Percentiles rank a stretch among this genome's conserved stretches.
phyloP scores from a whole-genome alignment of 345 rosid species.

The Citrus cavaleriei region DNA sequence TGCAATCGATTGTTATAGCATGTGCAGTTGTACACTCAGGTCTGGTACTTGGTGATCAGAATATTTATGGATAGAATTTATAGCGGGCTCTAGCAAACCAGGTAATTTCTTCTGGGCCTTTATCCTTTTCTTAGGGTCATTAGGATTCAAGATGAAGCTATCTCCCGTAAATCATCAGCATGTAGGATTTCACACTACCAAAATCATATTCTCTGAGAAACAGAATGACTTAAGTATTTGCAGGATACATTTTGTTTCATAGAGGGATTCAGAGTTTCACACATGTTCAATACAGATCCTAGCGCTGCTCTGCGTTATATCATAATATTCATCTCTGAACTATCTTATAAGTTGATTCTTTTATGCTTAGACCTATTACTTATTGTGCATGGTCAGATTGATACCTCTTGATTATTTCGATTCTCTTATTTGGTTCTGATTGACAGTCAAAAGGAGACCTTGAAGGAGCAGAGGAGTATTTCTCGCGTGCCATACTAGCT shows the following conservation, averaged over 20 bases:
- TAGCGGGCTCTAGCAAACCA: no score
- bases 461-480: slow-evolving; percentile 38
- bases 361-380: no score
- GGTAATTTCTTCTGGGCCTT: no score
- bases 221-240: neutral
- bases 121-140: no score
- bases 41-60: neutral
- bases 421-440: neutral
- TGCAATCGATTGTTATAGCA: no score
- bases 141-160: neutral
- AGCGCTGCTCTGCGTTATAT: neutral
- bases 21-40: neutral
- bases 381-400: neutral
- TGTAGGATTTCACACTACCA: neutral
- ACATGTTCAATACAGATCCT: neutral
- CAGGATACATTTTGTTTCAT: neutral
- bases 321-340: neutral
- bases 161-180: neutral
- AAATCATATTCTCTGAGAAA: neutral
- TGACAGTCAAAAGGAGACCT: slow-evolving; percentile 48
- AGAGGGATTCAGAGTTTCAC: neutral
- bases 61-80: no score
- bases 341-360: neutral
- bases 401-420: neutral
- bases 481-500: slow-evolving; percentile 35